Base-by-base conservation (phyloP, 1,139 yeast genomes). In the Yamadazyma epiphylla region DNA sequence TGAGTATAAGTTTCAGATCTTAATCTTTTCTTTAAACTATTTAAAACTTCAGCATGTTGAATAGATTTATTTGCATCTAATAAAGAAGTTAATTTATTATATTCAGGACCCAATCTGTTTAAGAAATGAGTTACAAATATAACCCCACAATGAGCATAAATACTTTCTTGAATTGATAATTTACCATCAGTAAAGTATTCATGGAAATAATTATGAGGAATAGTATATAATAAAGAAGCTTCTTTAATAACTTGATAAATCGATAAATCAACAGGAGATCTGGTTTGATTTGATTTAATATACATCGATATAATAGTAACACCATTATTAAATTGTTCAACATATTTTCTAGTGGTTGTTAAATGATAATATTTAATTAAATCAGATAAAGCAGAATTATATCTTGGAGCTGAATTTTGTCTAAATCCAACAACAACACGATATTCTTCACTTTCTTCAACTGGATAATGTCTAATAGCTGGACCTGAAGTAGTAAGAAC, bases 1-100 rank as follows among this genome's bases (percentile, higher is more conserved):
- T 87, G 89, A 30, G 97, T 86, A 54, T 83, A 91, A 19, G 98
- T 89, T 60, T 91, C 97, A 32, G 91, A 80, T 58, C 96, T 80
- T 49, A 91, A 75, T 56, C 96, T 79, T 53, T 87, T 86, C 66
- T 88, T 91, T 58, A 91, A 75, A 41, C 82, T 77, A 42, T 72
- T 77, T 51, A 91, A 70, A 22, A 87, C 80, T 58, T 88, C 96
- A 20, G 77, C 76, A 53, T 81, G 82, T 46, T 75, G 73, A 32
- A 76, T 64, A 36, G 77, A 71, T 52, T 74, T 72, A 28, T 72
- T 60, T 19, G 78, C 64, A 39, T 82, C 85, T 37, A 89, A 72
- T 37, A 87, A 64, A 27, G 73, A 64, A 36, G 75, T 60, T 49
- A 91, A 70, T 32, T 87, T 74, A 43, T 73, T 77, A 59, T 85